Evolutionary conservation across 164 flowering plant genomes (phyloP).

Genomic region (Chimonanthus salicifolius): DNA sequence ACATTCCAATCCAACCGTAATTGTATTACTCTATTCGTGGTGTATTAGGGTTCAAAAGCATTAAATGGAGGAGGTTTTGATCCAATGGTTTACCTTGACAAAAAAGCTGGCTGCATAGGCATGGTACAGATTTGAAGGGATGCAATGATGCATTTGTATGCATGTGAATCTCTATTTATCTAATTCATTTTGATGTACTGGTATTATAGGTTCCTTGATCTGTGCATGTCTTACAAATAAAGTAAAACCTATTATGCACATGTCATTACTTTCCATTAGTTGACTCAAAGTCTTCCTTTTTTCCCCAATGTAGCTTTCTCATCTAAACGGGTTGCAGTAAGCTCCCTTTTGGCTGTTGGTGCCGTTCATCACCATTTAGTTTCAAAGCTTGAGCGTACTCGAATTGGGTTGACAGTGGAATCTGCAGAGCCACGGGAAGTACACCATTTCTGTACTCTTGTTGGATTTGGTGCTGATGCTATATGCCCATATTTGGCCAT

Average conservation of each 20-base stretch:
- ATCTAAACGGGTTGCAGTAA: slow-evolving; percentile 80
- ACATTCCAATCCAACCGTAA: too few species aligned
- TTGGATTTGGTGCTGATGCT: slow-evolving; percentile 99
- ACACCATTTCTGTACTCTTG: slow-evolving; percentile 97
- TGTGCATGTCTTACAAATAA: background rate
- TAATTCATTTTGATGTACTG: background rate
- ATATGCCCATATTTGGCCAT: slow-evolving; percentile 93
- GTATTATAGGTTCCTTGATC: background rate
- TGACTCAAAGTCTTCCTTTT: background rate
- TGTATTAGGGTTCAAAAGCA: too few species aligned
- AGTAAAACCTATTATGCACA: background rate
- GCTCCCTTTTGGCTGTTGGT: slow-evolving; percentile 97
- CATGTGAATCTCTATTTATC: background rate
- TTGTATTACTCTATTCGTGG: too few species aligned
- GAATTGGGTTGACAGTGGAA: slow-evolving; percentile 75
- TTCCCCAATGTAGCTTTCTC: slow-evolving; percentile 67
- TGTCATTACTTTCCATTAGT: background rate
- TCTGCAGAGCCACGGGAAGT: slow-evolving; percentile 99
- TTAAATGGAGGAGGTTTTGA: too few species aligned
- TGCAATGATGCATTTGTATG: background rate
- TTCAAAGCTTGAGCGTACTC: slow-evolving; percentile 85
- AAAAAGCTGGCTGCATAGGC: background rate
- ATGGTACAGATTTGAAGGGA: background rate
- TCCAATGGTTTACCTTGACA: background rate
- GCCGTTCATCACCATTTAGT: slow-evolving; percentile 97